phyloP scores from a whole-genome alignment of 345 rosid species.

The Citrus australasica region DNA sequence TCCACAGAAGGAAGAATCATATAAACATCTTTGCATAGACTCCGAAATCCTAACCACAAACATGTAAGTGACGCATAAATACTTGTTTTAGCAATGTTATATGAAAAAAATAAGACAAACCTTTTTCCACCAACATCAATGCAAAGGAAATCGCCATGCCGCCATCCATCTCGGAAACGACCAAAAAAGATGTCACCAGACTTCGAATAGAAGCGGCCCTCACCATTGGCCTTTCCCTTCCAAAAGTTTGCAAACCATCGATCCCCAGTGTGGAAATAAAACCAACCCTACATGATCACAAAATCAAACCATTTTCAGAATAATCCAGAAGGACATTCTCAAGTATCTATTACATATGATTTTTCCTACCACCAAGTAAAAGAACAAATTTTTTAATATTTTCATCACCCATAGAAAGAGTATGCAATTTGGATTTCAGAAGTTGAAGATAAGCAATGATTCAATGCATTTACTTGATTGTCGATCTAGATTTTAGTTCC shows the following conservation, averaged over 20 bases:
- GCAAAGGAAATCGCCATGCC: slow-evolving; percentile 77
- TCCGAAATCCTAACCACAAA: too few species aligned
- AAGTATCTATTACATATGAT: not conserved
- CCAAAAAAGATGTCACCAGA: slow-evolving; percentile 81
- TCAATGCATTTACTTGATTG: not conserved
- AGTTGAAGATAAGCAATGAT: not conserved
- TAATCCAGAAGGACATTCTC: not conserved
- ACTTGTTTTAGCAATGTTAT: not conserved
- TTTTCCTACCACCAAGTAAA: not conserved
- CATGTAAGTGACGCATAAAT: not conserved
- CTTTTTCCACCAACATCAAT: slow-evolving; percentile 75
- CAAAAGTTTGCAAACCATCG: slow-evolving; percentile 98
- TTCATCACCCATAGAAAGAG: not conserved
- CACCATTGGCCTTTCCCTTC: slow-evolving; percentile 96
- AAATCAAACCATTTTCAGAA: not conserved
- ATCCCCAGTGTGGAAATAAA: slow-evolving; percentile 85
- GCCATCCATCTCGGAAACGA: slow-evolving; percentile 88
- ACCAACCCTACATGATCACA: slow-evolving; percentile 68
- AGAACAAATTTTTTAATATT: not conserved
- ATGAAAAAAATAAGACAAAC: slow-evolving; percentile 30
- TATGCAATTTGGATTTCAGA: not conserved
- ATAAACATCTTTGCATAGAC: too few species aligned
- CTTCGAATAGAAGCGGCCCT: slow-evolving; percentile 90
- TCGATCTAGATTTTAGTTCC: not conserved
- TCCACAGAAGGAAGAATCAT: too few species aligned